Conservation (phyloP, 2,329 filamentous ascomycete species). For the Calonectria multiphialidica region DNA sequence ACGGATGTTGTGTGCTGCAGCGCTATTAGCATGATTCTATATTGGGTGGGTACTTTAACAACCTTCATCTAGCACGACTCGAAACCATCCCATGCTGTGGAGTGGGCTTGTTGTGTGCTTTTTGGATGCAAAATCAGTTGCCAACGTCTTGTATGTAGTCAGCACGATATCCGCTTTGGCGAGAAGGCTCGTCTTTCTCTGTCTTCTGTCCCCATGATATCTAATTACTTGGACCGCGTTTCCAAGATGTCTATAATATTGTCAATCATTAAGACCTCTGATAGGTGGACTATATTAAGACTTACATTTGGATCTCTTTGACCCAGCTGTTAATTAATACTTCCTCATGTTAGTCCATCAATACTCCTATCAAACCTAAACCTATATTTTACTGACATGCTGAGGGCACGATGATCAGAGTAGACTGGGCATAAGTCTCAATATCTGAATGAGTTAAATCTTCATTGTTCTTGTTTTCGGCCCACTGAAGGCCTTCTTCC, state of each 20-base stretch:
- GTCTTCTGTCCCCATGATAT: constrained; percentile 7
- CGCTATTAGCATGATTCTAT: background rate
- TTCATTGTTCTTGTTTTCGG: constrained; percentile 35
- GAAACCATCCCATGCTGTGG: constrained; percentile 55
- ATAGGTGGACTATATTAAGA: too few species aligned
- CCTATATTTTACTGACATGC: constrained; percentile 46
- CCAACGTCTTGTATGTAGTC: constrained; percentile 11
- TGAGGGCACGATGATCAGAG: constrained; percentile 59
- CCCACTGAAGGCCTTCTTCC: constrained; percentile 51
- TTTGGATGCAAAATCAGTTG: constrained; percentile 43
- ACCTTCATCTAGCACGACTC: constrained; percentile 61
- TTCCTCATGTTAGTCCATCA: constrained; percentile 21
- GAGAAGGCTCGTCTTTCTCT: background rate
- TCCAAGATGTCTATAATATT: background rate
- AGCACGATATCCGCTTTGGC: constrained; percentile 15
- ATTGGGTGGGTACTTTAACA: background rate
- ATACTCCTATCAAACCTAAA: background rate
- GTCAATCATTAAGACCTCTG: background rate
- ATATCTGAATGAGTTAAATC: constrained; percentile 27
- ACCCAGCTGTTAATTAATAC: constrained; percentile 56
- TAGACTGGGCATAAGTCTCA: constrained; percentile 49
- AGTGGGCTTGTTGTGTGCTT: background rate
- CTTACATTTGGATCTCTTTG: constrained; percentile 52
- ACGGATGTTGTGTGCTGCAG: constrained; percentile 63
- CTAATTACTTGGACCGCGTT: background rate